Conservation (phyloP, 345 rosid genomes). For the Citropsis articulata region DNA sequence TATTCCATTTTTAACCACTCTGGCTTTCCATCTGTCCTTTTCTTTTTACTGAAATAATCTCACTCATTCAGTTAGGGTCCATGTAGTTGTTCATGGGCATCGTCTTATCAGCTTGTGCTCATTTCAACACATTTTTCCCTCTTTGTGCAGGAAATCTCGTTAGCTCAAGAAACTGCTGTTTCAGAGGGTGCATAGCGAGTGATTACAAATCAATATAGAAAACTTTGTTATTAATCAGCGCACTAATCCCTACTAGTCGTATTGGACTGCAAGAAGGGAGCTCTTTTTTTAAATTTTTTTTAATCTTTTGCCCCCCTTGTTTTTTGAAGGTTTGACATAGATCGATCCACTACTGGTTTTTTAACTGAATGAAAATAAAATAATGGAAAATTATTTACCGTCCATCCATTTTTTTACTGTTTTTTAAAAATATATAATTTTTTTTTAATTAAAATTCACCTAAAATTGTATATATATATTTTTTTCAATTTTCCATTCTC, state of each 20-base stretch:
- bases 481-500: too few species aligned
- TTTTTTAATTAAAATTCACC: too few species aligned
- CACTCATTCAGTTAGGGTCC: not conserved
- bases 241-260: not conserved
- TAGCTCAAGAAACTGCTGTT: conserved; percentile 32
- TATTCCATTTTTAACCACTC: not conserved
- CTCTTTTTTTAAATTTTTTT: too few species aligned
- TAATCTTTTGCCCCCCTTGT: too few species aligned
- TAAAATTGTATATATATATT: too few species aligned
- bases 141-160: conserved; percentile 36
- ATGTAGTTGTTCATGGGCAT: not conserved
- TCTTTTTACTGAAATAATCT: not conserved
- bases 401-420: too few species aligned
- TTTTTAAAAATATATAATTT: too few species aligned
- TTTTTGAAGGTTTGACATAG: not conserved
- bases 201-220: not conserved
- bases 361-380: too few species aligned
- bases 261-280: not conserved
- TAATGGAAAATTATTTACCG: too few species aligned
- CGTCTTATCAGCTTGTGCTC: not conserved
- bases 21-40: not conserved
- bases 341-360: not conserved
- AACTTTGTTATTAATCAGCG: not conserved
- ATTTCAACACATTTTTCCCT: not conserved
- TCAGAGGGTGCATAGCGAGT: conserved; percentile 16